These are phyloP conservation scores for Chrysosporium queenslandicum DNA, from an alignment of 2,329 filamentous ascomycete species.

Conservation along the genomic window DNA sequence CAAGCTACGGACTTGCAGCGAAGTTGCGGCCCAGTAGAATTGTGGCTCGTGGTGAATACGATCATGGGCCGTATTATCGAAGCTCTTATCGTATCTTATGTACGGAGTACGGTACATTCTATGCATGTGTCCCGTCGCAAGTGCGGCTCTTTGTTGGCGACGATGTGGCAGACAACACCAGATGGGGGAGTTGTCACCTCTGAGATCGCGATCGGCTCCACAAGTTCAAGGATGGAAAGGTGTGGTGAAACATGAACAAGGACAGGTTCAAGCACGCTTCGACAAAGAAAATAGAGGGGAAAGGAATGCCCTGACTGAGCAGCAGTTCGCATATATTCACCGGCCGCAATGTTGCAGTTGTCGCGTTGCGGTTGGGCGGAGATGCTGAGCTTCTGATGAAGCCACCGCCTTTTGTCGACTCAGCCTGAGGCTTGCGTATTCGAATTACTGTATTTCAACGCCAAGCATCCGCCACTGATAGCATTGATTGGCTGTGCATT, in stretches of 20 bases:
- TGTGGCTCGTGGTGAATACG: not conserved
- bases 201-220: too few species aligned
- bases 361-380: not conserved
- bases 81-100: not conserved
- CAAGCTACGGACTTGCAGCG: not conserved
- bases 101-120: not conserved
- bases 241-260: not conserved
- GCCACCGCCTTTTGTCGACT: conserved; percentile 3
- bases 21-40: not conserved
- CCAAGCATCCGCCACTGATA: not conserved
- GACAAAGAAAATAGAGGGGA: too few species aligned
- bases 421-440: not conserved
- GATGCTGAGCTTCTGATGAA: not conserved
- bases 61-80: not conserved
- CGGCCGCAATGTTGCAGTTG: too few species aligned
- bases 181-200: too few species aligned
- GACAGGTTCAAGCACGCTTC: not conserved
- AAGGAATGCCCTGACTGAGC: too few species aligned
- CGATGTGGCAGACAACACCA: too few species aligned
- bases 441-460: not conserved
- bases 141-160: conserved; percentile 9
- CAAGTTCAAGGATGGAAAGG: not conserved
- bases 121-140: not conserved
- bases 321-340: too few species aligned
- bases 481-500: not conserved